phyloP scores from a whole-genome alignment of 345 rosid genomes.

The Orychophragmus violaceus region DNA sequence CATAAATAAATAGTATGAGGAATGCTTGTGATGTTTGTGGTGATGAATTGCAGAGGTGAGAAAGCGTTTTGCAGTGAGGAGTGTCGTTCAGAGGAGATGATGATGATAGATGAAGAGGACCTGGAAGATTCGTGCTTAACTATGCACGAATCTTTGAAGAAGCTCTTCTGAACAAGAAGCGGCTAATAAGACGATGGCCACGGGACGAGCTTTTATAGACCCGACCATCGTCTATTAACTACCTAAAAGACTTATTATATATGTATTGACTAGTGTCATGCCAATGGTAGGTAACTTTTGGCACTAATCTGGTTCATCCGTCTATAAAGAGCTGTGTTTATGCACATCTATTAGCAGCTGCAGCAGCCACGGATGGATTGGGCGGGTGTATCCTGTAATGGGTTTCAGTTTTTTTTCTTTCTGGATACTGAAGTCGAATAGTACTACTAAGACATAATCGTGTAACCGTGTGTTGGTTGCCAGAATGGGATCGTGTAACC shows the following conservation, averaged over 20 bases:
- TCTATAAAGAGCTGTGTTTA: conserved; percentile 60
- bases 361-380: conserved; percentile 30
- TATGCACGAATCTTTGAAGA: conserved; percentile 18
- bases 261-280: conserved; percentile 28
- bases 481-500: neutral
- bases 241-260: conserved; percentile 22
- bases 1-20: neutral
- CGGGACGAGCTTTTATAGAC: conserved; percentile 37
- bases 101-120: conserved; percentile 50
- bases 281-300: conserved; percentile 20
- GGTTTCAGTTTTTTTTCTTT: neutral
- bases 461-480: conserved; percentile 3
- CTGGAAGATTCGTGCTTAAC: conserved; percentile 22
- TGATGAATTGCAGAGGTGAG: conserved; percentile 47
- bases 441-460: neutral
- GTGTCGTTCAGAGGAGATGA: conserved; percentile 67
- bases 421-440: neutral
- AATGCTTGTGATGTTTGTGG: neutral
- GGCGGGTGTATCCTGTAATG: conserved; percentile 14
- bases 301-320: conserved; percentile 38
- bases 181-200: conserved; percentile 13
- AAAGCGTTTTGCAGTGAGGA: conserved; percentile 70
- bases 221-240: conserved; percentile 19
- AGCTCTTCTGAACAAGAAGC: conserved; percentile 23
- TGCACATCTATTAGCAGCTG: conserved; percentile 56